These are phyloP conservation scores for Spencermartinsiella europaea DNA, from an alignment of 805 yeast species.

Conservation along the genomic window DNA sequence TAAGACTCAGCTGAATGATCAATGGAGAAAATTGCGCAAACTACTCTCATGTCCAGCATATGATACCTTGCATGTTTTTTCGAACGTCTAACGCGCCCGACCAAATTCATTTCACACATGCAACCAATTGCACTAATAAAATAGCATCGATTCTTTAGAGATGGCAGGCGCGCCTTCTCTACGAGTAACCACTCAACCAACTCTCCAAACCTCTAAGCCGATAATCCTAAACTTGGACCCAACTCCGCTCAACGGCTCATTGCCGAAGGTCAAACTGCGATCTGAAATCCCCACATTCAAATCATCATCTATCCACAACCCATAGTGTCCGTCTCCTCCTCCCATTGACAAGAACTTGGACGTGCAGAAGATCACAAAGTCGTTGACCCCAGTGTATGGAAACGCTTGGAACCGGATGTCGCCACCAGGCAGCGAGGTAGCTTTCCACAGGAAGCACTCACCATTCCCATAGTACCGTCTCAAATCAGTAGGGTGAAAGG, in stretches of 20 bases:
- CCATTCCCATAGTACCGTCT: slow-evolving; percentile 87
- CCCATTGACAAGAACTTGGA: slow-evolving; percentile 77
- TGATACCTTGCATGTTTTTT: too few relatives aligned
- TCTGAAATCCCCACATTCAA: slow-evolving; percentile 73
- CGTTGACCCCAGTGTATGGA: slow-evolving; percentile 84
- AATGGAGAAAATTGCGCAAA: too few relatives aligned
- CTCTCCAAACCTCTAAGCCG: slow-evolving; percentile 82
- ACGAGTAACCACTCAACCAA: too few relatives aligned
- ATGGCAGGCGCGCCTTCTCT: too few relatives aligned
- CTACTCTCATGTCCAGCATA: too few relatives aligned
- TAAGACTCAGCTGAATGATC: too few relatives aligned
- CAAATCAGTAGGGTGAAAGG: slow-evolving; percentile 63
- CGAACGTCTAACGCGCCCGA: too few relatives aligned
- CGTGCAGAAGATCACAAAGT: slow-evolving; percentile 78
- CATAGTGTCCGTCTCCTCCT: slow-evolving; percentile 89
- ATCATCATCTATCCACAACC: slow-evolving; percentile 78
- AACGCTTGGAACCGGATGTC: slow-evolving; percentile 63
- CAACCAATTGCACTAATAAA: too few relatives aligned
- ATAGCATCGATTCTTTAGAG: too few relatives aligned
- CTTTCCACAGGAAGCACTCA: slow-evolving; percentile 88
- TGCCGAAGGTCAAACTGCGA: slow-evolving; percentile 81
- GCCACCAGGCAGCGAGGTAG: slow-evolving; percentile 39
- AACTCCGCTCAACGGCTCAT: slow-evolving; percentile 64
- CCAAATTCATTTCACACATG: too few relatives aligned
- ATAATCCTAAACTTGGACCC: slow-evolving; percentile 64